phyloP scores from a whole-genome alignment of 495 filamentous ascomycete genomes.

The Delitschia confertaspora region DNA sequence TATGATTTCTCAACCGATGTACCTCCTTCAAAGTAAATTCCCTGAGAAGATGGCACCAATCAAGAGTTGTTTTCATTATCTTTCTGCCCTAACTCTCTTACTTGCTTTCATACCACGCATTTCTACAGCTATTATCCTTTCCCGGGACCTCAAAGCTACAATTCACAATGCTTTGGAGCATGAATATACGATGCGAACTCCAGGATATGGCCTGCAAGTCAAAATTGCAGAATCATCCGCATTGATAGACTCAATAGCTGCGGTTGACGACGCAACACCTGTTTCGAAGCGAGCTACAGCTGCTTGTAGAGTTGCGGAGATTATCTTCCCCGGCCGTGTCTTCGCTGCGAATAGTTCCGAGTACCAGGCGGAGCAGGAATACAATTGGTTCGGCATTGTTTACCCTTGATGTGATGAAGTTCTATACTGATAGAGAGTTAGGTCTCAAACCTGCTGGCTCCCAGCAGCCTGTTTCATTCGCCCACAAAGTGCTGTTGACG shows the following conservation, averaged over 20 bases:
- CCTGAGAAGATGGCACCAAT: neutral
- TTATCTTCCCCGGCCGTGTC: constrained; percentile 4
- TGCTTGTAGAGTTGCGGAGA: constrained; percentile 1
- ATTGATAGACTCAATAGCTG: constrained; percentile 1
- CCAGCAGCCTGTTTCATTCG: constrained; percentile 10
- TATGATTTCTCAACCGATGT: neutral
- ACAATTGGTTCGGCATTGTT: constrained; percentile 3
- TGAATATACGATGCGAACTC: too few species aligned
- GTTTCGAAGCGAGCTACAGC: constrained; percentile 5
- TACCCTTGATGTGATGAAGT: neutral
- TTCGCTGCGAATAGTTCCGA: neutral
- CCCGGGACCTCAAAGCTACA: too few species aligned
- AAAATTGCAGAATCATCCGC: too few species aligned
- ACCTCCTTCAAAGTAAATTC: neutral
- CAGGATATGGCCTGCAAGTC: too few species aligned
- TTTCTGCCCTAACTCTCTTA: neutral
- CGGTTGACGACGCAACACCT: constrained; percentile 1
- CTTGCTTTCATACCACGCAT: neutral
- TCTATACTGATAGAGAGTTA: neutral
- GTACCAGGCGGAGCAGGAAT: constrained; percentile 4
- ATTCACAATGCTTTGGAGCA: too few species aligned
- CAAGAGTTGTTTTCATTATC: neutral
- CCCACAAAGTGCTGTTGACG: constrained; percentile 4
- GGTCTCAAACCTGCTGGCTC: constrained; percentile 17
- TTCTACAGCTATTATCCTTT: too few species aligned